A percentile compares a stretch with the other conserved stretches of the same genome.
Conservation (phyloP, 441 rosid genomes). For the Corymbia citriodora region DNA sequence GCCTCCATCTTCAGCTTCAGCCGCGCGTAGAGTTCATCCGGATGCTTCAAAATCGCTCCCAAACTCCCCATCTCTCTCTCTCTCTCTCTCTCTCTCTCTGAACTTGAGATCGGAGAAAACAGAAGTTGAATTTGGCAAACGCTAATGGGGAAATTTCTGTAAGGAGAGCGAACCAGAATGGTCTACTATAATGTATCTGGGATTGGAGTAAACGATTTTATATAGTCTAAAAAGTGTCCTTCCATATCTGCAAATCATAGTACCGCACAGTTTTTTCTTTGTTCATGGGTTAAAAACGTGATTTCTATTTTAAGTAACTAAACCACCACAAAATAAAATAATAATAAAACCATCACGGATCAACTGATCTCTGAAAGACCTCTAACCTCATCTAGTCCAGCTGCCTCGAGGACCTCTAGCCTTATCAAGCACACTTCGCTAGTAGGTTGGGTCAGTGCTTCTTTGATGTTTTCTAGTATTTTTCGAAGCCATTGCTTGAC, state of each 20-base stretch:
- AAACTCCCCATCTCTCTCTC: neutral
- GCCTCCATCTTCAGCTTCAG: neutral
- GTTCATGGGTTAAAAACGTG: neutral
- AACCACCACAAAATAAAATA: no score
- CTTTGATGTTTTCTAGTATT: no score
- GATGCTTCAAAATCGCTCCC: neutral
- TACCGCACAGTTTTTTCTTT: neutral
- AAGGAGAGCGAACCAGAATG: neutral
- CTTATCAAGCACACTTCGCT: no score
- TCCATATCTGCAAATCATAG: neutral
- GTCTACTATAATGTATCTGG: neutral
- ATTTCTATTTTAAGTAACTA: neutral
- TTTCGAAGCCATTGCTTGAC: no score
- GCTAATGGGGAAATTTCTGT: neutral
- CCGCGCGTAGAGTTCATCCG: neutral
- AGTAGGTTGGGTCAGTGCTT: no score
- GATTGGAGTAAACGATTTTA: neutral
- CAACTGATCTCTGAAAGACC: neutral
- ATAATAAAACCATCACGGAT: no score
- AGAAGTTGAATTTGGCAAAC: neutral
- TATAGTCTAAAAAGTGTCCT: accelerated
- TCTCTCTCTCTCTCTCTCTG: neutral
- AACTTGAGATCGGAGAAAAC: neutral
- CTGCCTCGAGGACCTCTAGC: no score
- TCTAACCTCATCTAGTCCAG: neutral